Base-by-base conservation (phyloP, 164 flowering plant genomes). In the Platanus orientalis region DNA sequence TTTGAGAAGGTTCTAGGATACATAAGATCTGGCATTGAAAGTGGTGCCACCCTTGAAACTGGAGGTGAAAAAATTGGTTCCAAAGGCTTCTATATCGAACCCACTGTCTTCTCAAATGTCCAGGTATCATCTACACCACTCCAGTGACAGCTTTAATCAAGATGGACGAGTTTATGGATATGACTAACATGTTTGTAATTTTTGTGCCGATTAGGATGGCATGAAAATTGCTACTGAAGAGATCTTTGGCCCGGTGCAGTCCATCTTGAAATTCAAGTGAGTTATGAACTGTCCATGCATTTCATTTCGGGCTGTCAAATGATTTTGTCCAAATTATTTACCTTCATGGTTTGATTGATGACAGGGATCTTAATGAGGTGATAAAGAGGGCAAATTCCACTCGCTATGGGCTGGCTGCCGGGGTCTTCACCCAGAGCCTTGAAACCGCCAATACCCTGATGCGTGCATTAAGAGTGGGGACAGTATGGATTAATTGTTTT, bases 31-130 rank as follows among this genome's bases (percentile, higher is more conserved):
- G 96, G 96, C 20, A 59, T 77, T 27, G 91, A 87, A 40, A 72
- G 91, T 76, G 78, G 77, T 40, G 98, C 98, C 14, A 90, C 83
- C 11, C 84, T 94, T 56, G 90, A 84, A 75, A 65, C 83, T 54
- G 98, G 98, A 45, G 98, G 98, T 40, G 88, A 76, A 20, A 69
- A 81, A 67, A 11, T 83, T 14, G 98, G 97, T 51, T 61, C 73
- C 34, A 94, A 76, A 70, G 98, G 97, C 52, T 89, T 64, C 82
- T 94, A 69, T 50, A 67, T 94, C 45, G 85, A 94, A 76, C 97
- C 97, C 7, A 94, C 98, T 21, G 96, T 94, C 62, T 94, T 93
- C 86, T 85, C 98, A 29, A 80, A 89, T 78, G 97, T 90, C 68
- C 58, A 80, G 92, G 98, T 88, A 76, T 42, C 24, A 36, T 57